phyloP scores from a whole-genome alignment of 306 rosid genomes.

The Lotus japonicus region DNA sequence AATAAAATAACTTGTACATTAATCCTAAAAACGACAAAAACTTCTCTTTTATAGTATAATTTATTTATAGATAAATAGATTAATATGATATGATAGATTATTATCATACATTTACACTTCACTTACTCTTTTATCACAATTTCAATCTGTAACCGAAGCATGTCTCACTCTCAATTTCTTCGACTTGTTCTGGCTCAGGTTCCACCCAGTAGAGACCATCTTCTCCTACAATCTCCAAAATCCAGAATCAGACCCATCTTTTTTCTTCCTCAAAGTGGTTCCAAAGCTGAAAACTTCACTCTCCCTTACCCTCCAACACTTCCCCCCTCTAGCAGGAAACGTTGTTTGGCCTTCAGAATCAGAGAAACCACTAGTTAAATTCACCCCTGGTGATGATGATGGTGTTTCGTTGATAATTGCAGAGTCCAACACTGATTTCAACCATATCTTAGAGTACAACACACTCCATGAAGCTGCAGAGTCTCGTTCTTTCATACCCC shows the following conservation, averaged over 20 bases:
- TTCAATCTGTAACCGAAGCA: no score
- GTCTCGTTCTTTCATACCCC: slow-evolving; percentile 33
- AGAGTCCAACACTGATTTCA: slow-evolving; percentile 26
- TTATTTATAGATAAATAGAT: no score
- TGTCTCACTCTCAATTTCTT: no score
- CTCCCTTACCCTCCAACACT: slow-evolving; percentile 33
- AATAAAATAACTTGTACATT: no score
- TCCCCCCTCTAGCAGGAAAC: slow-evolving; percentile 7
- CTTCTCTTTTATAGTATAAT: no score
- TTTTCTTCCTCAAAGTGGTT: slow-evolving; percentile 6
- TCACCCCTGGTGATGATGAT: slow-evolving; percentile 21
- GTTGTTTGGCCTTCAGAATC: slow-evolving; percentile 42
- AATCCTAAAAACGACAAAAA: no score
- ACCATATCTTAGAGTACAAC: slow-evolving; percentile 3
- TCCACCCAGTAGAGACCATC: slow-evolving; percentile 26
- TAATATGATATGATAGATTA: no score
- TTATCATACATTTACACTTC: no score
- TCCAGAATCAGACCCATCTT: not conserved
- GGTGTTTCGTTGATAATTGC: slow-evolving; percentile 36
- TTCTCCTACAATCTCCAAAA: slow-evolving; percentile 29
- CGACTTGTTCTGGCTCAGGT: no score
- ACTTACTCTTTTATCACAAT: no score
- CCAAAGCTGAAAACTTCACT: slow-evolving; percentile 42
- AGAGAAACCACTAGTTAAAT: slow-evolving; percentile 29
- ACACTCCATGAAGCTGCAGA: slow-evolving; percentile 3